phyloP scores from a whole-genome alignment of 139 green algal species.

The Chlorella sorokiniana region DNA sequence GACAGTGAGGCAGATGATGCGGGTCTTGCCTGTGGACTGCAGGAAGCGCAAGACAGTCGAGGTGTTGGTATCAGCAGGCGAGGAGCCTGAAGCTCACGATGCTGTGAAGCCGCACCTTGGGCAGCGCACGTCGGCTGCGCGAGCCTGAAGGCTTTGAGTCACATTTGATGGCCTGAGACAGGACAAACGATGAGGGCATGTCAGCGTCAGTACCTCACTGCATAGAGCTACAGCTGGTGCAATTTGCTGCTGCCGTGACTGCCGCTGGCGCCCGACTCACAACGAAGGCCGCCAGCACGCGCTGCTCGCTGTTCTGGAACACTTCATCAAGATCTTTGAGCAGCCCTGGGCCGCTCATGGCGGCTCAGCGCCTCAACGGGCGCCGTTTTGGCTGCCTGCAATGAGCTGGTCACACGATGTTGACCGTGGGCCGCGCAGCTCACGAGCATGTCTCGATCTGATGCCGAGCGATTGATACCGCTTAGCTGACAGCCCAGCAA shows the following conservation, averaged over 20 bases:
- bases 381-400: too few species aligned
- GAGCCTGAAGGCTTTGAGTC: not conserved
- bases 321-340: conserved; percentile 45
- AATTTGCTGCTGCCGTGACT: not conserved
- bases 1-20: conserved; percentile 58
- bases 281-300: conserved; percentile 48
- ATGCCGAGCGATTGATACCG: too few species aligned
- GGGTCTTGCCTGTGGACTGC: conserved; percentile 52
- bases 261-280: conserved; percentile 7
- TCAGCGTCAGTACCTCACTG: not conserved
- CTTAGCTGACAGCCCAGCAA: too few species aligned
- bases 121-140: not conserved
- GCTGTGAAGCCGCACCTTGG: not conserved
- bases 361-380: too few species aligned
- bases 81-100: not conserved
- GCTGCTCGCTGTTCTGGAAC: conserved; percentile 46
- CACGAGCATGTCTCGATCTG: too few species aligned
- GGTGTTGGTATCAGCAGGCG: not conserved
- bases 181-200: not conserved
- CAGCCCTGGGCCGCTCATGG: conserved; percentile 1
- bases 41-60: not conserved
- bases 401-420: too few species aligned
- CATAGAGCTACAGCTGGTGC: not conserved
- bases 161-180: conserved; percentile 19
- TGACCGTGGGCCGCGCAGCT: too few species aligned